A percentile compares a stretch with the other conserved stretches of the same genome.
Evolutionary conservation across 2,329 filamentous ascomycete species (phyloP).

Genomic region (Diaporthe citrichinensis): DNA sequence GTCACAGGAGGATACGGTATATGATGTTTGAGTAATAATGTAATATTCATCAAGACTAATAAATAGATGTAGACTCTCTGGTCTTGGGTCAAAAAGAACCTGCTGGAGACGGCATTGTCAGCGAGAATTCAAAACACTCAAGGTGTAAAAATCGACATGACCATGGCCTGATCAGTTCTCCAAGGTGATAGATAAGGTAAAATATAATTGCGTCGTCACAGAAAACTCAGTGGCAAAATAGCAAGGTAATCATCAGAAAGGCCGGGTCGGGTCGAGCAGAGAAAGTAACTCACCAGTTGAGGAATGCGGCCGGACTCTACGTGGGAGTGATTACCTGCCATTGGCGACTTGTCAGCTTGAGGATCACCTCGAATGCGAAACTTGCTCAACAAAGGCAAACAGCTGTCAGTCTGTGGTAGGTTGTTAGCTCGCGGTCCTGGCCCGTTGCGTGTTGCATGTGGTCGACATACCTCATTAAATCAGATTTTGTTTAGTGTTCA

Average conservation of each 20-base stretch:
- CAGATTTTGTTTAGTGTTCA: conserved; percentile 71
- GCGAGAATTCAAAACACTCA: conserved; percentile 17
- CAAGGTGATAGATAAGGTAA: conserved; percentile 66
- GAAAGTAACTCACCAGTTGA: conserved; percentile 32
- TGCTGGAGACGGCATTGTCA: conserved; percentile 29
- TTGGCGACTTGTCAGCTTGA: conserved; percentile 32
- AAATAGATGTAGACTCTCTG: conserved; percentile 26
- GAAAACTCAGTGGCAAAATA: conserved; percentile 65
- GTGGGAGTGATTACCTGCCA: conserved; percentile 35
- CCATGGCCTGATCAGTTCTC: conserved; percentile 68
- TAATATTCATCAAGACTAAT: conserved; percentile 17
- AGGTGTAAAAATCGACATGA: conserved; percentile 36
- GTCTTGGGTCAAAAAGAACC: not conserved
- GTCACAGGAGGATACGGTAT: not conserved
- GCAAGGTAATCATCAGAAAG: conserved; percentile 66
- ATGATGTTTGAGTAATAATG: not conserved
- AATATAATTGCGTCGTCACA: conserved; percentile 62
- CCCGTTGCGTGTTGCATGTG: no score
- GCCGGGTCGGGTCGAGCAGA: conserved; percentile 42
- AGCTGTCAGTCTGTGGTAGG: conserved; percentile 41
- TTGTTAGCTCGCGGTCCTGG: conserved; percentile 24
- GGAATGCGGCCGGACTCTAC: not conserved
- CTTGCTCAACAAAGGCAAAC: conserved; percentile 34
- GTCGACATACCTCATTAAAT: conserved; percentile 61
- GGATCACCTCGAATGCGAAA: not conserved